A percentile compares a stretch with the other conserved stretches of the same genome.
Evolutionary conservation across 495 filamentous ascomycete species (phyloP).

Genomic region (Staphylotrichum longicolle): DNA sequence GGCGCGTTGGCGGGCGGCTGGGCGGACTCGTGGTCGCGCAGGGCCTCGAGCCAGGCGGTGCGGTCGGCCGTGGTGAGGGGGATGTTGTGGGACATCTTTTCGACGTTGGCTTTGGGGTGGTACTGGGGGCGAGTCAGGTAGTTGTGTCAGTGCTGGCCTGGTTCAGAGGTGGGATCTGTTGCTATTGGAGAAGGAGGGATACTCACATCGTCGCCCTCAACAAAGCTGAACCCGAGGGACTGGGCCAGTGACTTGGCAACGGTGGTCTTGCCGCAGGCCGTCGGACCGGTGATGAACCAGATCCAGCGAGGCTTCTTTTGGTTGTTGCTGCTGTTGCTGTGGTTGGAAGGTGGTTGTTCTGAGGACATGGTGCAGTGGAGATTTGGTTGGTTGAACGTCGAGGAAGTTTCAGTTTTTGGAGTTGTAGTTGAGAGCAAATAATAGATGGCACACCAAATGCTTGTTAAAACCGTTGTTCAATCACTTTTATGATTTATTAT

Average conservation of each 20-base stretch:
- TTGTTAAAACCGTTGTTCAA: no score
- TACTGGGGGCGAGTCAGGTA: constrained; percentile 15
- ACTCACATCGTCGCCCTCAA: constrained; percentile 50
- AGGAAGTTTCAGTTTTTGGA: no score
- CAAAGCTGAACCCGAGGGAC: constrained; percentile 35
- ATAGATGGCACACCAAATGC: no score
- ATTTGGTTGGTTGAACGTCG: no score
- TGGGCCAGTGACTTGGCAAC: constrained; percentile 31
- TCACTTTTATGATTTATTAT: no score
- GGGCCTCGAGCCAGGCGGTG: constrained; percentile 30
- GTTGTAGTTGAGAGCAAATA: no score
- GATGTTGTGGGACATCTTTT: constrained; percentile 28
- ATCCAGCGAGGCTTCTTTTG: constrained; percentile 24
- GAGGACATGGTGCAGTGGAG: no score
- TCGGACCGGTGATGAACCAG: constrained; percentile 36
- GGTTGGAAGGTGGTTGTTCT: no score
- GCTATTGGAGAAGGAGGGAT: not conserved
- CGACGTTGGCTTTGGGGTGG: constrained; percentile 31
- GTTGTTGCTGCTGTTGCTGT: not conserved
- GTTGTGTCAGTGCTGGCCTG: no score
- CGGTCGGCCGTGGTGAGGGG: constrained; percentile 31
- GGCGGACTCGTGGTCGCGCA: constrained; percentile 23
- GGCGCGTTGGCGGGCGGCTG: not conserved
- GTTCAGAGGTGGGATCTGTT: not conserved
- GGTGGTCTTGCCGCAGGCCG: constrained; percentile 36